A percentile compares a stretch with the other conserved stretches of the same genome.
Evolutionary conservation across 371 early-diverging fungal genomes (phyloP).

Genomic region (Mucor racemosus): DNA sequence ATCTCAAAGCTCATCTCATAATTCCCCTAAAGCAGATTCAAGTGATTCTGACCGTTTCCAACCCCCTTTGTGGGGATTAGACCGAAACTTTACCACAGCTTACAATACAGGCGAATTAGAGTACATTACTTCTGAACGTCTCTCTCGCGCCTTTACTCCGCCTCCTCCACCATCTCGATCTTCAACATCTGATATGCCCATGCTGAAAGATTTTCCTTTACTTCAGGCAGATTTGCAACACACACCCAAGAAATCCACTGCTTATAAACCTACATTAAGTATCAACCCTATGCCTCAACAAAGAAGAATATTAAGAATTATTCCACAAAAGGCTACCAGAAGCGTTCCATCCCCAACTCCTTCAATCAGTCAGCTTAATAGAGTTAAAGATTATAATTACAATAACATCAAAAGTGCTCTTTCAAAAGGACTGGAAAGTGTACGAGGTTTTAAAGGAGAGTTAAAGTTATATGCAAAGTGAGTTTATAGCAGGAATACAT

Average conservation of each 20-base stretch:
- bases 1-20: background rate
- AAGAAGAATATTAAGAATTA: slow-evolving; percentile 25
- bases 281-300: background rate
- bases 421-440: slow-evolving; percentile 34
- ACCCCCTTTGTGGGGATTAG: slow-evolving; percentile 2
- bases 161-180: background rate
- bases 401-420: slow-evolving; percentile 35
- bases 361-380: background rate
- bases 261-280: background rate
- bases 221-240: background rate
- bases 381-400: slow-evolving; percentile 44
- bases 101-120: background rate
- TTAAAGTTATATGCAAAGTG: slow-evolving; percentile 48
- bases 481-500: background rate
- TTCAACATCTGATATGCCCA: background rate
- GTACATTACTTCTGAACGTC: background rate
- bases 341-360: background rate
- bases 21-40: background rate
- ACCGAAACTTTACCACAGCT: slow-evolving; percentile 7
- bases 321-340: slow-evolving; percentile 21
- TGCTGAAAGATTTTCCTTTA: background rate
- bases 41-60: background rate
- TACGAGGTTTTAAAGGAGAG: slow-evolving; percentile 46
- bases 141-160: background rate
- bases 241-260: background rate